Evolutionary conservation across 768 basidiomycete species (phyloP).

Genomic region (Crepidotus variabilis): DNA sequence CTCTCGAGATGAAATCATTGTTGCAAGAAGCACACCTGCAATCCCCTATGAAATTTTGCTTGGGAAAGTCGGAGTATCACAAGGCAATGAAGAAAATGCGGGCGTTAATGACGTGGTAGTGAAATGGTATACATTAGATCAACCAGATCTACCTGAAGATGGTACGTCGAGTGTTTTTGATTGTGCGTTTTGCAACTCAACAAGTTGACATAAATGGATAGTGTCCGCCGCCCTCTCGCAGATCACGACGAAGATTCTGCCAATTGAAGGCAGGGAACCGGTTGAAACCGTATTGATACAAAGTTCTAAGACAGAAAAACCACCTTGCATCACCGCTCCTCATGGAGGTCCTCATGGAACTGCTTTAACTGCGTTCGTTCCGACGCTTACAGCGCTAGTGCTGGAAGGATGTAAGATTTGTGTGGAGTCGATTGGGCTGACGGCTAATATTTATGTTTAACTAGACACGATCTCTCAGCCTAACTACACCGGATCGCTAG

Average conservation of each 20-base stretch:
- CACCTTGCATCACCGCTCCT: slow-evolving; percentile 46
- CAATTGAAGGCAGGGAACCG: slow-evolving; percentile 45
- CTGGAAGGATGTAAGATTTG: slow-evolving; percentile 56
- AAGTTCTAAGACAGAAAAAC: slow-evolving; percentile 19
- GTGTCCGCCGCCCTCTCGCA: slow-evolving; percentile 37
- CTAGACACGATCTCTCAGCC: slow-evolving; percentile 56
- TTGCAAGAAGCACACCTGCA: slow-evolving; percentile 43
- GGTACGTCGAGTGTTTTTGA: slow-evolving; percentile 28
- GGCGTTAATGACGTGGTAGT: slow-evolving; percentile 3
- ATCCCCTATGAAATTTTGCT: slow-evolving; percentile 48
- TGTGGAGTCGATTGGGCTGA: background rate
- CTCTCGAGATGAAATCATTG: slow-evolving; percentile 37
- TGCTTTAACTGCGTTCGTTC: slow-evolving; percentile 42
- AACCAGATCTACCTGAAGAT: slow-evolving; percentile 32
- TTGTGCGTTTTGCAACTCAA: background rate
- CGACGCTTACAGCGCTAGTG: slow-evolving; percentile 40
- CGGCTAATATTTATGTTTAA: background rate
- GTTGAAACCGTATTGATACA: slow-evolving; percentile 55
- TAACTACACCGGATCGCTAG: slow-evolving; percentile 67
- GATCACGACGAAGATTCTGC: slow-evolving; percentile 40
- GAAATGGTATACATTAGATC: slow-evolving; percentile 39
- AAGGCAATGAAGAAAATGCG: slow-evolving; percentile 4
- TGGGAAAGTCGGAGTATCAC: slow-evolving; percentile 28
- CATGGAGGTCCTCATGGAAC: slow-evolving; percentile 66
- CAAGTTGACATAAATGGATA: slow-evolving; percentile 16